These are phyloP conservation scores for Tulasnella sp. DNA, from an alignment of 768 basidiomycete genomes.

Conservation along the genomic window DNA sequence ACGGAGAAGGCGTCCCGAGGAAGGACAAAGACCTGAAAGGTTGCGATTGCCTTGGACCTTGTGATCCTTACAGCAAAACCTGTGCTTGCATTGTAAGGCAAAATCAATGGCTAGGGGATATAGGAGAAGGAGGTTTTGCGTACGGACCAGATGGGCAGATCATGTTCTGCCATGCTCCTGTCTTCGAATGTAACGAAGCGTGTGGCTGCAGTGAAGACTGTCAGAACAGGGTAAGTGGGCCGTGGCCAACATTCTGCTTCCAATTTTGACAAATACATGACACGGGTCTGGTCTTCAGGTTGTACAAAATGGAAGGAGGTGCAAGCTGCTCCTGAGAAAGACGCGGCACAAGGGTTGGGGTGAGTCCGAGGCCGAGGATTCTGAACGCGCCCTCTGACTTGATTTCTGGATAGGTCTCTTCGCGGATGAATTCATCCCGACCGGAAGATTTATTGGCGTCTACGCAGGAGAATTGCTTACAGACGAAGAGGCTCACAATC, in stretches of 20 bases:
- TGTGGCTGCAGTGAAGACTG: constrained; percentile 84
- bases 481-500: constrained; percentile 63
- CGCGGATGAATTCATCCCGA: constrained; percentile 63
- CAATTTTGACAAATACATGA: neutral
- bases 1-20: constrained; percentile 65
- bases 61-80: constrained; percentile 70
- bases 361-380: constrained; percentile 42
- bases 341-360: constrained; percentile 87
- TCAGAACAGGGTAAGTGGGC: constrained; percentile 67
- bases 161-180: constrained; percentile 43
- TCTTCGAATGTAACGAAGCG: constrained; percentile 83
- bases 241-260: neutral
- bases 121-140: constrained; percentile 54
- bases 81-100: constrained; percentile 70
- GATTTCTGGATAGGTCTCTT: constrained; percentile 63
- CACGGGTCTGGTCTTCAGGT: constrained; percentile 55
- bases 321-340: constrained; percentile 64
- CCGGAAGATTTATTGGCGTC: constrained; percentile 75
- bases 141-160: constrained; percentile 68
- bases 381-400: constrained; percentile 6
- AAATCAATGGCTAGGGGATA: constrained; percentile 47
- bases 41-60: constrained; percentile 75
- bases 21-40: constrained; percentile 61
- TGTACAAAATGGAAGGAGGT: constrained; percentile 76
- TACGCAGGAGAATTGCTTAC: constrained; percentile 84